Conservation (phyloP, 2,329 filamentous ascomycete genomes). For the Aureobasidium lini region DNA sequence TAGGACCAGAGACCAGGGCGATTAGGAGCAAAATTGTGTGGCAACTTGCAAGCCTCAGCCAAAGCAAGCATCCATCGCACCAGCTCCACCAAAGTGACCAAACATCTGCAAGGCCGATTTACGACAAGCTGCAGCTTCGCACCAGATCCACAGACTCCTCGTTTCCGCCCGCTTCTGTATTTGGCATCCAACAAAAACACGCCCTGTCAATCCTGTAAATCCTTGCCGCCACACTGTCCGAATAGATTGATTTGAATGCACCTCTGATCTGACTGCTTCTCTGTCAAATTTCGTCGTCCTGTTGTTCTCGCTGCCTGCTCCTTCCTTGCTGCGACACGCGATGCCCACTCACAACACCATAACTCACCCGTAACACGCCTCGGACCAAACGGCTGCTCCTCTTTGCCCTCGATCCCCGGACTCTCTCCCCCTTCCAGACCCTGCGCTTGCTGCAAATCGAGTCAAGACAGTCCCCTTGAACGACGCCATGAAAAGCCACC, state of each 20-base stretch:
- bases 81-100: background rate
- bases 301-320: background rate
- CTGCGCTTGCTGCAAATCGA: background rate
- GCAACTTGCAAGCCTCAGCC: background rate
- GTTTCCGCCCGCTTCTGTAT: background rate
- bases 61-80: background rate
- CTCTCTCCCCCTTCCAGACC: background rate
- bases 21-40: background rate
- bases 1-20: too few species aligned
- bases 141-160: background rate
- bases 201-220: slow-evolving; percentile 6
- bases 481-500: background rate
- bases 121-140: background rate
- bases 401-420: background rate
- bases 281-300: background rate
- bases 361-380: background rate
- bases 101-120: background rate
- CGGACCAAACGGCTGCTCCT: background rate
- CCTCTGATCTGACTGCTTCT: background rate
- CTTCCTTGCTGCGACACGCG: background rate
- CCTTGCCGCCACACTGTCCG: background rate
- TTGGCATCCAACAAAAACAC: background rate
- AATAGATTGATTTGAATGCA: background rate
- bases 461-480: background rate
- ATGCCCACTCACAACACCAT: background rate